Evolutionary conservation across 2,329 filamentous ascomycete genomes (phyloP).

Genomic region (Remersonia thermophila): DNA sequence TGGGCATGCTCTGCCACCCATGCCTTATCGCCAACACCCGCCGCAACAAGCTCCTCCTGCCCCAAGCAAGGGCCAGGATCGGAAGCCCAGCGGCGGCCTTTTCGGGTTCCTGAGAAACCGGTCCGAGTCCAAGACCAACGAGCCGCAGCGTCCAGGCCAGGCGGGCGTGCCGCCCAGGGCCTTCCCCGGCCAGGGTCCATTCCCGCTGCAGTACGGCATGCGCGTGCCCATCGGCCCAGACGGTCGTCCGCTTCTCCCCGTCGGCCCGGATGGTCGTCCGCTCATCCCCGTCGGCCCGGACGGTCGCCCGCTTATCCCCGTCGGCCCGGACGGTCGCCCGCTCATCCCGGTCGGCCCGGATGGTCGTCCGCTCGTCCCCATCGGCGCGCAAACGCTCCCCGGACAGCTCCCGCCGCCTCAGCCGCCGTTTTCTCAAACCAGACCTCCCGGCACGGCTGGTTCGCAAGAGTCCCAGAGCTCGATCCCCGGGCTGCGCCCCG

Average conservation of each 20-base stretch:
- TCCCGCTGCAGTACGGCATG: constrained; percentile 9
- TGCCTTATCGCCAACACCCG: neutral
- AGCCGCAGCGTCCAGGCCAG: constrained; percentile 2
- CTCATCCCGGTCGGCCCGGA: constrained; percentile 2
- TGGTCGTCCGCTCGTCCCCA: neutral
- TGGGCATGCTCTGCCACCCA: constrained; percentile 5
- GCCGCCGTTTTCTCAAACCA: constrained; percentile 5
- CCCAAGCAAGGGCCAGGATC: constrained; percentile 5
- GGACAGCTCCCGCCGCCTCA: constrained; percentile 11
- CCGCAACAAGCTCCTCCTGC: constrained; percentile 2
- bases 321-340: constrained; percentile 14
- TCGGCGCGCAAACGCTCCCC: constrained; percentile 8
- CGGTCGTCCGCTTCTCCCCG: constrained; percentile 11
- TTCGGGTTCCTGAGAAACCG: constrained; percentile 14
- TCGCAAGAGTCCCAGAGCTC: constrained; percentile 2
- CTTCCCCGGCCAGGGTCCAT: constrained; percentile 7
- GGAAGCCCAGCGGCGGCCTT: constrained; percentile 12
- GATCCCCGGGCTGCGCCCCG: constrained; percentile 2
- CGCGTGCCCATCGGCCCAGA: constrained; percentile 13
- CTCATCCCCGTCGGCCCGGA: constrained; percentile 1
- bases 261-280: constrained; percentile 1
- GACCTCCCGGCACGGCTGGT: constrained; percentile 1
- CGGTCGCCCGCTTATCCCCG: too few species aligned
- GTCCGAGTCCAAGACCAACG: constrained; percentile 10
- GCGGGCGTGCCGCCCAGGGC: constrained; percentile 2